Evolutionary conservation across 352 stramenopile species (phyloP).

Genomic region (Phytophthora rubi): DNA sequence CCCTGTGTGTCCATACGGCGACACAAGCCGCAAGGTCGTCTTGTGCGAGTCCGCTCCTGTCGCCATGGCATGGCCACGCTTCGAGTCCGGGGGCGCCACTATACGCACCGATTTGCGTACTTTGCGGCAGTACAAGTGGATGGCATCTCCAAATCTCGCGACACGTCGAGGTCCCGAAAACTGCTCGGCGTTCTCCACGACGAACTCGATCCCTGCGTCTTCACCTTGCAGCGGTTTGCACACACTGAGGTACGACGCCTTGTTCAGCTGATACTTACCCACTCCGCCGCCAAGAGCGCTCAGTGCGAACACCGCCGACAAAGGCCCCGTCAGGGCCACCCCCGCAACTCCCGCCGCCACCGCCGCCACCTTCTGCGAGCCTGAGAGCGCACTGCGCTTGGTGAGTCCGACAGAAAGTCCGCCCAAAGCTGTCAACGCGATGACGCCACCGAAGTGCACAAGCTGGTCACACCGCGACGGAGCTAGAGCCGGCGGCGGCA

Average conservation of each 20-base stretch:
- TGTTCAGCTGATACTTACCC: slow-evolving; percentile 75
- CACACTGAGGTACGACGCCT: slow-evolving; percentile 58
- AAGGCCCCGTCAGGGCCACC: slow-evolving; percentile 55
- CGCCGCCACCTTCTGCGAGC: slow-evolving; percentile 60
- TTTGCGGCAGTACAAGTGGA: slow-evolving; percentile 58
- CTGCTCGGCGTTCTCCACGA: slow-evolving; percentile 64
- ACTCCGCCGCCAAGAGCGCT: slow-evolving; percentile 61
- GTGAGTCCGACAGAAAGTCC: slow-evolving; percentile 60
- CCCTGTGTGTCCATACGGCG: slow-evolving; percentile 53
- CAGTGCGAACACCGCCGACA: slow-evolving; percentile 59
- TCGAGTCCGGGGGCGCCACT: slow-evolving; percentile 51
- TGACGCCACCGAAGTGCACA: slow-evolving; percentile 53
- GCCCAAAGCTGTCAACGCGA: slow-evolving; percentile 55
- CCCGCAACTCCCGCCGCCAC: slow-evolving; percentile 61
- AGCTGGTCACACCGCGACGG: slow-evolving; percentile 37
- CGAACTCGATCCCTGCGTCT: slow-evolving; percentile 42
- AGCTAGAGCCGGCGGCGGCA: slow-evolving; percentile 24
- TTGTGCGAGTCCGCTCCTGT: slow-evolving; percentile 37
- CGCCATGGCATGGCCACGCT: slow-evolving; percentile 62
- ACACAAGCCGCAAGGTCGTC: slow-evolving; percentile 61
- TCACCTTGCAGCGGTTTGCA: slow-evolving; percentile 37
- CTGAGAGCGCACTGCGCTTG: slow-evolving; percentile 58
- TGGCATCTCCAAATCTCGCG: slow-evolving; percentile 58
- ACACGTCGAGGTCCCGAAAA: slow-evolving; percentile 51
- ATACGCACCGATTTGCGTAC: slow-evolving; percentile 57